phyloP scores from a whole-genome alignment of 495 filamentous ascomycete species.

The Hypomontagnella submonticulosa region DNA sequence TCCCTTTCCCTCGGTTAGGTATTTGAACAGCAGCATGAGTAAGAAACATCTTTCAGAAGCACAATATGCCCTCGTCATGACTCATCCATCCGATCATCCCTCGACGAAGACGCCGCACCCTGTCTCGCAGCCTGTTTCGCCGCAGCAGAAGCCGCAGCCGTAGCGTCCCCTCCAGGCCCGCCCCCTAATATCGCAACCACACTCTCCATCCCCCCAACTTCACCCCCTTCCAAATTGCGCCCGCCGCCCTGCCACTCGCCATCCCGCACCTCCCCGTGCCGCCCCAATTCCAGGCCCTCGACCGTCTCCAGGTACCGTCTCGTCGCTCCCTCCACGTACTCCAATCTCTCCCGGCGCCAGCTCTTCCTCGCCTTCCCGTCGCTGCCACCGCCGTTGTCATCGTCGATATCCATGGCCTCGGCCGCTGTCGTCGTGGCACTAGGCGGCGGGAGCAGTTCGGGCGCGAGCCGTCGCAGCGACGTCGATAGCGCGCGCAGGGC shows the following conservation, averaged over 20 bases:
- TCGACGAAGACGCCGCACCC: slow-evolving; percentile 11
- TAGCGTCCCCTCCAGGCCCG: slow-evolving; percentile 16
- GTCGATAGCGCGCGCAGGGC: slow-evolving; percentile 74
- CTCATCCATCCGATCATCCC: slow-evolving; percentile 46
- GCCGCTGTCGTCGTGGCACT: slow-evolving; percentile 2
- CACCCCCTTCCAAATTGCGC: slow-evolving; percentile 52
- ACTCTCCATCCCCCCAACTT: slow-evolving; percentile 65
- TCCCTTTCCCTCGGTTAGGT: slow-evolving; percentile 9
- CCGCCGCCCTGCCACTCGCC: slow-evolving; percentile 65
- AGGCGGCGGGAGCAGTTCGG: slow-evolving; percentile 57
- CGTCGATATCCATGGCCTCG: slow-evolving; percentile 19
- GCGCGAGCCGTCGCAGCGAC: slow-evolving; percentile 69
- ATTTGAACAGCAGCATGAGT: slow-evolving; percentile 11
- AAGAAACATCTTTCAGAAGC: neutral
- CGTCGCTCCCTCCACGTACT: slow-evolving; percentile 80
- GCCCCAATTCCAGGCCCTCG: slow-evolving; percentile 65
- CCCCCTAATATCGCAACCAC: slow-evolving; percentile 56
- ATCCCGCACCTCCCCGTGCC: slow-evolving; percentile 66
- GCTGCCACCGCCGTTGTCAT: slow-evolving; percentile 45
- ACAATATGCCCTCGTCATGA: slow-evolving; percentile 28
- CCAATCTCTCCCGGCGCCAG: slow-evolving; percentile 68
- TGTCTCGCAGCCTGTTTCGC: neutral
- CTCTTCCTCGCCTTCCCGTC: slow-evolving; percentile 50
- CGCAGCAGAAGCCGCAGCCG: neutral
- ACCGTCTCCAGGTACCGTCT: slow-evolving; percentile 65